These are phyloP conservation scores for Neoboletus subvelutipes DNA, from an alignment of 768 basidiomycete genomes.

Conservation along the genomic window DNA sequence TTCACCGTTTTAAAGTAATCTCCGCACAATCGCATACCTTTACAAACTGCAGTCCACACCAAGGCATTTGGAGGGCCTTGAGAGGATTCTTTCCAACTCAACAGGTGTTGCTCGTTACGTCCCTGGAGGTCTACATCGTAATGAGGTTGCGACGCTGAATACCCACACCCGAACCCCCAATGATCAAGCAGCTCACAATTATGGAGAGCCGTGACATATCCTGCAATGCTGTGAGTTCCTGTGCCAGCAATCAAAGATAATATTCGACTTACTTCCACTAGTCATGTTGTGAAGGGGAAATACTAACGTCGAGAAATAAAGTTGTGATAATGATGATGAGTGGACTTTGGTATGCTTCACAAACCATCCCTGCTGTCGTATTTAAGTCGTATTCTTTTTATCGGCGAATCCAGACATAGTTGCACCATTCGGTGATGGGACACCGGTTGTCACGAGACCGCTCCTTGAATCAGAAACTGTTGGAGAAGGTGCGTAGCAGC, in stretches of 20 bases:
- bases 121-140: conserved; percentile 38
- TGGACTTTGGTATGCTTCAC: neutral
- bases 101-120: conserved; percentile 25
- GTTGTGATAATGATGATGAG: neutral
- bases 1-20: neutral
- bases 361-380: conserved; percentile 9
- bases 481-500: neutral
- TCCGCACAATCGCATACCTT: conserved; percentile 40
- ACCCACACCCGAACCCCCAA: neutral
- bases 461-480: conserved; percentile 1
- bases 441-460: conserved; percentile 8
- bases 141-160: conserved; percentile 1
- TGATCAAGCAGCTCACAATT: conserved; percentile 41
- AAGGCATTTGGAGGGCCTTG: conserved; percentile 43
- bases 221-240: conserved; percentile 26
- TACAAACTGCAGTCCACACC: conserved; percentile 56
- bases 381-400: conserved; percentile 21
- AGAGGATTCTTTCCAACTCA: conserved; percentile 42
- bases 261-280: conserved; percentile 19
- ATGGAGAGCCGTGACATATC: conserved; percentile 37
- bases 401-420: conserved; percentile 7
- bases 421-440: neutral
- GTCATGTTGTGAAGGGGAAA: conserved; percentile 15
- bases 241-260: neutral
- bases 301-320: neutral